Evolutionary conservation across 1,284 basidiomycete species (phyloP).

Genomic region (Pyrrhoderma lamaoense): DNA sequence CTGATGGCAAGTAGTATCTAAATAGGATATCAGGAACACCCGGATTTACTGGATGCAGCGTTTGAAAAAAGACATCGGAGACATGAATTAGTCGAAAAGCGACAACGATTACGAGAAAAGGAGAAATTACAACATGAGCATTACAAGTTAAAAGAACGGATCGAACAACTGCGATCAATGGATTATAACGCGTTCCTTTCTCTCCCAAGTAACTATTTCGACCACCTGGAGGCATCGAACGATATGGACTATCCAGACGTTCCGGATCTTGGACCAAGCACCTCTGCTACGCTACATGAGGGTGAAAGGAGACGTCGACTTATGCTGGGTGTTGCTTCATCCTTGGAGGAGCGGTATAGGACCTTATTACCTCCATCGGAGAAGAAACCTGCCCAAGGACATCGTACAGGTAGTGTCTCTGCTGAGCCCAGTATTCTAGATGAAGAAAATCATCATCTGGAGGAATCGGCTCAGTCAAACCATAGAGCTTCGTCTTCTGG

Average conservation of each 20-base stretch:
- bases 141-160: constrained; percentile 83
- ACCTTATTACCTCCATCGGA: constrained; percentile 51
- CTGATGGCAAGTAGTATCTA: constrained; percentile 20
- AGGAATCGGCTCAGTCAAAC: no score
- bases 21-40: constrained; percentile 27
- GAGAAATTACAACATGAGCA: constrained; percentile 88
- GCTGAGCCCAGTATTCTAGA: constrained; percentile 15
- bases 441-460: constrained; percentile 1
- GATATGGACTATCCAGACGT: constrained; percentile 19
- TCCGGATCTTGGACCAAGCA: constrained; percentile 34
- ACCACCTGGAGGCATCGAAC: constrained; percentile 22
- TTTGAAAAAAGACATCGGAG: constrained; percentile 82
- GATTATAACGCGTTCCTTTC: constrained; percentile 61
- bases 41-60: constrained; percentile 78
- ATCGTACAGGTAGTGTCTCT: constrained; percentile 11
- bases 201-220: constrained; percentile 50
- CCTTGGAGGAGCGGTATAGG: constrained; percentile 62
- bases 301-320: constrained; percentile 62
- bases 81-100: constrained; percentile 81
- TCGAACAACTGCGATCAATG: constrained; percentile 75
- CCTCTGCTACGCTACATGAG: constrained; percentile 40
- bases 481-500: no score
- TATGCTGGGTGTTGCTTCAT: constrained; percentile 60
- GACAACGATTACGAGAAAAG: constrained; percentile 78
- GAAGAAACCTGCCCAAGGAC: constrained; percentile 24